phyloP scores from a whole-genome alignment of 1,284 basidiomycete genomes.

The Rhodotorula sp. region DNA sequence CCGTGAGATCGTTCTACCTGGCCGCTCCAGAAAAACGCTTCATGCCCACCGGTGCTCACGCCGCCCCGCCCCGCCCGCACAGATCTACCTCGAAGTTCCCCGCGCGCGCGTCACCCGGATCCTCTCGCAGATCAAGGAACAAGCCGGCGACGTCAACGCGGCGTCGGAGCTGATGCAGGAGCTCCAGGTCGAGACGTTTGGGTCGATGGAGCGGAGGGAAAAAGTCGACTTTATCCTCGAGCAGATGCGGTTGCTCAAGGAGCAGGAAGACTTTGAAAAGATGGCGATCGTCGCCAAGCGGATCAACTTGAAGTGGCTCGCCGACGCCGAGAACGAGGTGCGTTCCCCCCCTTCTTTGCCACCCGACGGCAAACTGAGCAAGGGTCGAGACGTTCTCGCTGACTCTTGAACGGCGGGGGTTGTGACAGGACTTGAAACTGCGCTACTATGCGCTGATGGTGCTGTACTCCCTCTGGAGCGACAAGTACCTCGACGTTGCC shows the following conservation, averaged over 20 bases:
- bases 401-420: too few species aligned
- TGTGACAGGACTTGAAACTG: slow-evolving; percentile 81
- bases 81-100: slow-evolving; percentile 98
- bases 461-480: slow-evolving; percentile 79
- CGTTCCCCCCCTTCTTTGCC: slow-evolving; percentile 42
- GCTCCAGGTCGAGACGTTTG: slow-evolving; percentile 97
- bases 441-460: slow-evolving; percentile 97
- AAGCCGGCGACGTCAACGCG: slow-evolving; percentile 65
- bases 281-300: slow-evolving; percentile 85
- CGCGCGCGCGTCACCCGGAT: slow-evolving; percentile 87
- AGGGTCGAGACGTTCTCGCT: background rate
- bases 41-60: background rate
- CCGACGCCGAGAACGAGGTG: slow-evolving; percentile 82
- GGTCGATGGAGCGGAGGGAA: slow-evolving; percentile 94
- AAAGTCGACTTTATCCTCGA: slow-evolving; percentile 98
- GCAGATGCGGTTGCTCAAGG: slow-evolving; percentile 91
- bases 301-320: slow-evolving; percentile 90
- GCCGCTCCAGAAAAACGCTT: too few species aligned
- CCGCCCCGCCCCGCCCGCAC: background rate
- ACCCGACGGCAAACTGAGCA: background rate
- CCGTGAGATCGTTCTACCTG: background rate
- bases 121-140: slow-evolving; percentile 79
- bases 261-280: slow-evolving; percentile 75
- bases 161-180: slow-evolving; percentile 83
- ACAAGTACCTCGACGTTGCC: slow-evolving; percentile 86